These are phyloP conservation scores for Fusarium lyarnte DNA, from an alignment of 2,329 filamentous ascomycete species.

Conservation along the genomic window DNA sequence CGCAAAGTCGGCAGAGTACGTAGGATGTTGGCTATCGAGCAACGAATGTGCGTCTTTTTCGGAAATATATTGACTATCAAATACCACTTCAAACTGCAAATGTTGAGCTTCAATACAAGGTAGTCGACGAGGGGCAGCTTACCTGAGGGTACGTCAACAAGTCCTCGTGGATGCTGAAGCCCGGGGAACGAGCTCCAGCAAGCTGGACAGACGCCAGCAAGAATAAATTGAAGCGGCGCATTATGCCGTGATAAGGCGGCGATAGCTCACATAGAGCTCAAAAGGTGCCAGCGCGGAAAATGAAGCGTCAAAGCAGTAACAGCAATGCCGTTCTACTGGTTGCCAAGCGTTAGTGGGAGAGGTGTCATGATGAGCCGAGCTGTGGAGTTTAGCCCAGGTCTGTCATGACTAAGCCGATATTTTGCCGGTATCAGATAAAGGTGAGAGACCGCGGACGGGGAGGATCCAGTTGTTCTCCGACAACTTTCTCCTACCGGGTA, in stretches of 20 bases:
- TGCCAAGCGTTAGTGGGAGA: constrained; percentile 40
- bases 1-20: constrained; percentile 53
- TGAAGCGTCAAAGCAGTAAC: constrained; percentile 15
- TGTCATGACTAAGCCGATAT: constrained; percentile 29
- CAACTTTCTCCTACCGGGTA: constrained; percentile 1
- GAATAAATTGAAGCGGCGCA: constrained; percentile 61
- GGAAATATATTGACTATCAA: constrained; percentile 76
- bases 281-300: constrained; percentile 13
- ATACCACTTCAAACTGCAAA: constrained; percentile 79
- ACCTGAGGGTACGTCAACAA: constrained; percentile 88
- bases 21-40: constrained; percentile 56
- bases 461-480: not conserved
- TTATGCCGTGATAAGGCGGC: constrained; percentile 47
- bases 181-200: constrained; percentile 58
- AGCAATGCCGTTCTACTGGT: constrained; percentile 1
- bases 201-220: constrained; percentile 58
- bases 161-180: constrained; percentile 90
- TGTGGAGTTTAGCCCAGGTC: constrained; percentile 34
- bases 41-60: constrained; percentile 74
- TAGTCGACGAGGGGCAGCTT: constrained; percentile 42
- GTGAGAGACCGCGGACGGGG: not conserved
- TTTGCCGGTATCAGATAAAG: constrained; percentile 35
- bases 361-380: constrained; percentile 45
- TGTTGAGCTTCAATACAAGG: constrained; percentile 18
- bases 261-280: constrained; percentile 45